Base-by-base conservation (phyloP, 495 filamentous ascomycete species). In the Bathelium albidoporum region DNA sequence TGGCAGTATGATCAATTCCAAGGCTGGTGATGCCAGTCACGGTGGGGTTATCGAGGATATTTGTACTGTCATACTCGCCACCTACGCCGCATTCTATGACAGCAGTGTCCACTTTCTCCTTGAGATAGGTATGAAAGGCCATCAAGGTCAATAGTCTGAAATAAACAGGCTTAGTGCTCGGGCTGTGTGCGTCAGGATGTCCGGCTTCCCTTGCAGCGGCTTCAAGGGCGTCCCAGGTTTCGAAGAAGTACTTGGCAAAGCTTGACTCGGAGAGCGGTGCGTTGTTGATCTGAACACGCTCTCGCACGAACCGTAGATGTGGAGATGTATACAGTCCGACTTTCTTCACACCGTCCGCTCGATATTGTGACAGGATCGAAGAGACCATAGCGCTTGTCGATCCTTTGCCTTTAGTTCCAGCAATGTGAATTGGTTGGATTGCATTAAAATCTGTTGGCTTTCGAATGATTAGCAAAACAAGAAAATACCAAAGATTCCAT, bases 51-150 rank as follows among this genome's bases (percentile, higher is more conserved):
- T 81, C 78, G 20, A 97, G 82, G n/a, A 97, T 81, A 69, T 98
- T 98, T 7, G 94, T 98, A 28, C 88, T 87, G 65, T 98, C 94
- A 70, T 88, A 93, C 74, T 96, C 89, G 36, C 94, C 94, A 2
- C 94, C 94, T 60, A 97, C 88, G 2, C 95, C 95, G 53, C 90
- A 93, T 72, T 97, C 94, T 58, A 96, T 92, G 2, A 97, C 81
- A 1, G 91, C 90, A 0, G 83, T 83, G 64, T 95, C 84, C 7
- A 97, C 87, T 7, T 83, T 84, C 73, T 95, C 90, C 44, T 81
- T 78, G 36, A 97, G 65, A 69, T 91, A 98, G 7, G 89, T 82
- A 69, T 97, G 90, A 72, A 91, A 90, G 41, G 89, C 90, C 83
- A 97, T 87, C 4, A 98, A 76, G 0, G 91, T 96, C 52, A 98